Conservation (phyloP, 805 yeast genomes). For the Limtongia smithiae region DNA sequence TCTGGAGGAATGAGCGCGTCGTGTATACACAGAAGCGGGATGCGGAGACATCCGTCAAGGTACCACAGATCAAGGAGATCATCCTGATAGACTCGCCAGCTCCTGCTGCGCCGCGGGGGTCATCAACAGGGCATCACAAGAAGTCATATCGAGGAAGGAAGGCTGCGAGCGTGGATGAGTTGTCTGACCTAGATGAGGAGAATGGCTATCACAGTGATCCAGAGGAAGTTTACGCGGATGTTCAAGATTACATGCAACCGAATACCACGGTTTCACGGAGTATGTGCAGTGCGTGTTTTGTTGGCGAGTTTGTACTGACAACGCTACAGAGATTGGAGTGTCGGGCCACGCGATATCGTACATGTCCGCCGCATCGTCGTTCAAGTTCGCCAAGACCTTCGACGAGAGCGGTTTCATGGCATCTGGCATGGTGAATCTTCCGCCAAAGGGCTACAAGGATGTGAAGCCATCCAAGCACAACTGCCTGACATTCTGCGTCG, state of each 20-base stretch:
- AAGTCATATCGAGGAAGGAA: background rate
- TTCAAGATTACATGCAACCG: slow-evolving; percentile 9
- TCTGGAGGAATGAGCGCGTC: slow-evolving; percentile 78
- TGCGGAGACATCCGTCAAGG: slow-evolving; percentile 21
- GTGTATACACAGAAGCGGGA: slow-evolving; percentile 46
- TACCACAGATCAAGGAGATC: slow-evolving; percentile 34
- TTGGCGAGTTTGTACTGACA: no score
- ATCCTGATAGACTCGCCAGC: slow-evolving; percentile 31
- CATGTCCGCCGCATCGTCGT: slow-evolving; percentile 7
- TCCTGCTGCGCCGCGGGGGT: slow-evolving; percentile 39
- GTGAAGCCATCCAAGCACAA: slow-evolving; percentile 60
- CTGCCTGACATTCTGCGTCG: slow-evolving; percentile 69
- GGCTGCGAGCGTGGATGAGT: background rate
- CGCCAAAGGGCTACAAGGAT: slow-evolving; percentile 58
- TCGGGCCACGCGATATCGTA: slow-evolving; percentile 22
- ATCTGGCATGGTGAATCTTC: slow-evolving; percentile 67
- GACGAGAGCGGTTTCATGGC: slow-evolving; percentile 48
- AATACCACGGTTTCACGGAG: background rate
- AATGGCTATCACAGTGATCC: slow-evolving; percentile 20
- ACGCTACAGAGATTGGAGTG: slow-evolving; percentile 22
- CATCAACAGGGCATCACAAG: background rate
- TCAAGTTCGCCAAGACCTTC: slow-evolving; percentile 27
- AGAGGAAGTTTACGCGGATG: slow-evolving; percentile 16
- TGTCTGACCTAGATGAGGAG: slow-evolving; percentile 9
- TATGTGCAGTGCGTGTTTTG: background rate